Evolutionary conservation across 306 rosid species (phyloP).

Genomic region (Castanea sativa): DNA sequence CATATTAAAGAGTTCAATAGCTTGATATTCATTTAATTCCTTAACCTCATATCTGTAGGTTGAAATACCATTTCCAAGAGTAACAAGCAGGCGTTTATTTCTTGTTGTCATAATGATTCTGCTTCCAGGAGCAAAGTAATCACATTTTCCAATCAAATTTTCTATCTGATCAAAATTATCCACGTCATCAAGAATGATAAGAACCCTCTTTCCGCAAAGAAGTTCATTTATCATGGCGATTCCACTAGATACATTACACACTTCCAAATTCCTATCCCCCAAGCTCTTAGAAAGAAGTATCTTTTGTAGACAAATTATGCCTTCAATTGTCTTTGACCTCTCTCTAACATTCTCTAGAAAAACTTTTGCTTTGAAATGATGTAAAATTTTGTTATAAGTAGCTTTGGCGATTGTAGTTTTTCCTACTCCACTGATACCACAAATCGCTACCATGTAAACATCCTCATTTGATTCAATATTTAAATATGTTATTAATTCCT

Average conservation of each 20-base stretch:
- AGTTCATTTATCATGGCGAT: background rate
- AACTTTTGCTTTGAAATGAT: background rate
- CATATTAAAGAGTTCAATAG: background rate
- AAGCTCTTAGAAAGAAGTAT: background rate
- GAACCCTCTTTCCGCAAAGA: background rate
- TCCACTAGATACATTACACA: background rate
- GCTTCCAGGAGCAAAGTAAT: conserved; percentile 1
- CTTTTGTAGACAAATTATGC: background rate
- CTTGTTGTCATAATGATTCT: conserved; percentile 14
- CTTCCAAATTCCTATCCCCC: background rate
- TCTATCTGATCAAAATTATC: background rate
- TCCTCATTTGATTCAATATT: background rate
- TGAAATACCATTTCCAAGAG: background rate
- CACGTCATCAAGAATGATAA: conserved; percentile 11
- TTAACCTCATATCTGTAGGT: background rate
- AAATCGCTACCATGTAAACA: background rate
- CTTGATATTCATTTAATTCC: background rate
- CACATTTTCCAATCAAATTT: background rate
- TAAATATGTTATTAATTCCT: background rate
- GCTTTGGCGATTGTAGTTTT: conserved; percentile 8
- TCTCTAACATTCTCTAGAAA: conserved; percentile 3
- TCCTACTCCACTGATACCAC: background rate
- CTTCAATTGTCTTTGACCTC: background rate
- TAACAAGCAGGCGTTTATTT: background rate
- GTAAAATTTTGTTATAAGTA: background rate